phyloP scores from a whole-genome alignment of 2,329 filamentous ascomycete genomes.

The Boeremia lycopersici region DNA sequence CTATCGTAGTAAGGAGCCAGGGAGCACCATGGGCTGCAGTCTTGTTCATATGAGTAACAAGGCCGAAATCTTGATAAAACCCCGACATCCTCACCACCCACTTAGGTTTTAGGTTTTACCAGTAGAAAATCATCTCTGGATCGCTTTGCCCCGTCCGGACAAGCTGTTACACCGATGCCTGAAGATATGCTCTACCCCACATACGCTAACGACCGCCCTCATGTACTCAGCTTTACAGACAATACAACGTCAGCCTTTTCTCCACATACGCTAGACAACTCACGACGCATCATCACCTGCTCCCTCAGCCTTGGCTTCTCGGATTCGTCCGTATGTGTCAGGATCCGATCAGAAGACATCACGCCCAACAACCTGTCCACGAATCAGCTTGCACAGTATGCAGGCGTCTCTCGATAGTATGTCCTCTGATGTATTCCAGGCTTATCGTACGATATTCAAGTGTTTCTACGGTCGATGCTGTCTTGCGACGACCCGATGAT shows the following conservation, averaged over 20 bases:
- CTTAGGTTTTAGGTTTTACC: background rate
- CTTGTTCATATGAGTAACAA: background rate
- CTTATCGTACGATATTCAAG: constrained; percentile 1
- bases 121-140: constrained; percentile 15
- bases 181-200: constrained; percentile 32
- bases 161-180: constrained; percentile 19
- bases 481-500: constrained; percentile 21
- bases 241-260: constrained; percentile 28
- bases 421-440: background rate
- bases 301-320: constrained; percentile 1
- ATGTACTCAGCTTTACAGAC: constrained; percentile 23
- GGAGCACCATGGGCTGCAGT: too few relatives aligned
- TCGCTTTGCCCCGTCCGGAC: constrained; percentile 27
- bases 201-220: constrained; percentile 32
- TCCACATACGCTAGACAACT: constrained; percentile 41
- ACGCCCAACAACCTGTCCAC: constrained; percentile 1
- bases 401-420: background rate
- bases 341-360: constrained; percentile 21
- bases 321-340: constrained; percentile 19
- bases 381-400: constrained; percentile 18
- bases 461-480: background rate
- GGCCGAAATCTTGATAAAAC: background rate
- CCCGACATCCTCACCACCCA: background rate
- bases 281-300: constrained; percentile 20
- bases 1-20: too few relatives aligned